phyloP scores from a whole-genome alignment of 805 yeast species.

The Barnettozyma vustinii region DNA sequence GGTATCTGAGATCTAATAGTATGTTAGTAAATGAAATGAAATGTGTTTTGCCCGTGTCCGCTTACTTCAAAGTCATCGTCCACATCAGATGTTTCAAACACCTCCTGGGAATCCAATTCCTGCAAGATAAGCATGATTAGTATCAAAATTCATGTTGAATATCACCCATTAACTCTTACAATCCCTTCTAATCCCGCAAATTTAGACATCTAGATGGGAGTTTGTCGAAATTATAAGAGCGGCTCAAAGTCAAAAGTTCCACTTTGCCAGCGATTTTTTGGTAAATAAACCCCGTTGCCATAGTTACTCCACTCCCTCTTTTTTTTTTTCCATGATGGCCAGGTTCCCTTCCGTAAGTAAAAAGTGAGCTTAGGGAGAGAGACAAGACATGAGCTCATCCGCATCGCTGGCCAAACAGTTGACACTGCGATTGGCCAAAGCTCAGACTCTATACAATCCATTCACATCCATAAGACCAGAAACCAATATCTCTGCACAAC shows the following conservation, averaged over 20 bases:
- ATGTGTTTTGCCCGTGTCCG: not conserved
- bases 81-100: constrained; percentile 36
- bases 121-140: not conserved
- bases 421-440: constrained; percentile 11
- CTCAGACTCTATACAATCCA: constrained; percentile 31
- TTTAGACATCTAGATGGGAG: constrained; percentile 8
- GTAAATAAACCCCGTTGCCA: not conserved
- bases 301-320: too few species aligned
- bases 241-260: not conserved
- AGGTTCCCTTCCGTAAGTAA: too few species aligned
- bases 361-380: not conserved
- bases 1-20: not conserved
- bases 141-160: not conserved
- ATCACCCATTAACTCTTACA: constrained; percentile 6
- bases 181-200: constrained; percentile 19
- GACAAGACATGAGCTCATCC: not conserved
- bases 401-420: constrained; percentile 1
- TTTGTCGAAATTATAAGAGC: too few species aligned
- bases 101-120: constrained; percentile 29
- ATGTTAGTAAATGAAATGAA: not conserved
- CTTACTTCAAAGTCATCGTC: constrained; percentile 38
- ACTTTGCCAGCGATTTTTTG: not conserved
- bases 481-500: not conserved
- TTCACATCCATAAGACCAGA: constrained; percentile 36
- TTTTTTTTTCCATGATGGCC: too few species aligned